These are phyloP conservation scores for Auricularia heimuer DNA, from an alignment of 768 basidiomycete species.

Conservation along the genomic window DNA sequence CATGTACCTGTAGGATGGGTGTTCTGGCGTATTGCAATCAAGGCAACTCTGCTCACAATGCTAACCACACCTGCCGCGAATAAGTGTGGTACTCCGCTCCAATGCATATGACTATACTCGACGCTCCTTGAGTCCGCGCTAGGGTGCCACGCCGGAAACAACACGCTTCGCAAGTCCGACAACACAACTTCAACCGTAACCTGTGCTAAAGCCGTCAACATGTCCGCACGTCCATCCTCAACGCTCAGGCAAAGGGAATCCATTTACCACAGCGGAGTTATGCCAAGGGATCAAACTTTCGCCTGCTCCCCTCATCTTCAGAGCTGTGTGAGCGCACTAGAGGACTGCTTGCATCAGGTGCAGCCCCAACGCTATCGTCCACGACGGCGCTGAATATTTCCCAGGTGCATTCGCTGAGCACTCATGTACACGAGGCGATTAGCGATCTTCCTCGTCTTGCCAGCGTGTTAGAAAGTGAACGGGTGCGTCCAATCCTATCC, in stretches of 20 bases:
- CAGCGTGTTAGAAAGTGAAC: slow-evolving; percentile 55
- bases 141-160: too few relatives aligned
- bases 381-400: not conserved
- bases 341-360: not conserved
- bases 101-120: too few relatives aligned
- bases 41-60: too few relatives aligned
- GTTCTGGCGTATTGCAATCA: too few relatives aligned
- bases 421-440: not conserved
- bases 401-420: not conserved
- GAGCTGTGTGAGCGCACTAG: not conserved
- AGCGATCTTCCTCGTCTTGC: slow-evolving; percentile 60
- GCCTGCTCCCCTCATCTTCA: not conserved
- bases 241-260: not conserved
- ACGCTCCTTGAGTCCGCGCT: too few relatives aligned
- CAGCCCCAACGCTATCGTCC: not conserved
- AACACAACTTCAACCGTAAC: too few relatives aligned
- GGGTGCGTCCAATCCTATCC: slow-evolving; percentile 31
- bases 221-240: not conserved
- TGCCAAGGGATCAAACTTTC: not conserved
- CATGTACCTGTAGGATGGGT: too few relatives aligned
- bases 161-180: too few relatives aligned
- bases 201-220: not conserved
- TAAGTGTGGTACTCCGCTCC: too few relatives aligned
- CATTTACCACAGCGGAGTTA: not conserved
- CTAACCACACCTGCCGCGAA: too few relatives aligned